Percentiles rank a stretch among this genome's conserved stretches.
Evolutionary conservation across 2,329 filamentous ascomycete species (phyloP).

Genomic region (Aureobasidium sp.): DNA sequence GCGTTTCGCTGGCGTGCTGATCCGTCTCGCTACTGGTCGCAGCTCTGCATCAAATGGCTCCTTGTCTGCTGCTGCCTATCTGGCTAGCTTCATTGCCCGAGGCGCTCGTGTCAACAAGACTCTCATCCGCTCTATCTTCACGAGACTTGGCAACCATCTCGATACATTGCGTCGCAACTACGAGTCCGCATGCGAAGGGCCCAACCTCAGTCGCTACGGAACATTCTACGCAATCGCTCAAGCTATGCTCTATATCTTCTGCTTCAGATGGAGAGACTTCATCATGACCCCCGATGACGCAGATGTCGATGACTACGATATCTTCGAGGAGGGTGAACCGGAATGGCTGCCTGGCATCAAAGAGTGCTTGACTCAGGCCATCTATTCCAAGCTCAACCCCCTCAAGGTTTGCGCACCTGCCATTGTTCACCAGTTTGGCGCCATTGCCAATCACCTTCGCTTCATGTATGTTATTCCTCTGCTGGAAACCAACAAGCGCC

Average conservation of each 20-base stretch:
- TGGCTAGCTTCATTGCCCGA: slow-evolving; percentile 88
- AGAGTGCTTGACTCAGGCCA: slow-evolving; percentile 64
- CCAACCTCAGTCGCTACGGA: slow-evolving; percentile 74
- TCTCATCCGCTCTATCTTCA: slow-evolving; percentile 74
- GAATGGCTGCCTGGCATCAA: slow-evolving; percentile 69
- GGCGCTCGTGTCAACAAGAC: slow-evolving; percentile 71
- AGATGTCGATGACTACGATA: slow-evolving; percentile 36
- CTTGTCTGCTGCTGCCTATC: slow-evolving; percentile 81
- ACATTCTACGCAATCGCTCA: slow-evolving; percentile 86
- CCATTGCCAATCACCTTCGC: slow-evolving; percentile 73
- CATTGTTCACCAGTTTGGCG: slow-evolving; percentile 87
- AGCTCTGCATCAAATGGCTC: slow-evolving; percentile 74
- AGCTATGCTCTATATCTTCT: slow-evolving; percentile 88
- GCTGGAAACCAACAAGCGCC: slow-evolving; percentile 84
- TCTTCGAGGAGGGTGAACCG: slow-evolving; percentile 60
- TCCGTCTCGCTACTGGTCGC: slow-evolving; percentile 69
- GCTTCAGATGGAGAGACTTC: slow-evolving; percentile 94
- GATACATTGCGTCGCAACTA: slow-evolving; percentile 65
- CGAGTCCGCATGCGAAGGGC: slow-evolving; percentile 68
- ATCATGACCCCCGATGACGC: slow-evolving; percentile 46
- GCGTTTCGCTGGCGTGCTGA: slow-evolving; percentile 77
- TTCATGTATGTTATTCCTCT: slow-evolving; percentile 86
- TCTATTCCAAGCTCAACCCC: slow-evolving; percentile 85
- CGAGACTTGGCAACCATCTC: slow-evolving; percentile 68
- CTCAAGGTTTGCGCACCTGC: slow-evolving; percentile 87